Base-by-base conservation (phyloP, 192 early-diverging fungal genomes). In the Thamnidium elegans region DNA sequence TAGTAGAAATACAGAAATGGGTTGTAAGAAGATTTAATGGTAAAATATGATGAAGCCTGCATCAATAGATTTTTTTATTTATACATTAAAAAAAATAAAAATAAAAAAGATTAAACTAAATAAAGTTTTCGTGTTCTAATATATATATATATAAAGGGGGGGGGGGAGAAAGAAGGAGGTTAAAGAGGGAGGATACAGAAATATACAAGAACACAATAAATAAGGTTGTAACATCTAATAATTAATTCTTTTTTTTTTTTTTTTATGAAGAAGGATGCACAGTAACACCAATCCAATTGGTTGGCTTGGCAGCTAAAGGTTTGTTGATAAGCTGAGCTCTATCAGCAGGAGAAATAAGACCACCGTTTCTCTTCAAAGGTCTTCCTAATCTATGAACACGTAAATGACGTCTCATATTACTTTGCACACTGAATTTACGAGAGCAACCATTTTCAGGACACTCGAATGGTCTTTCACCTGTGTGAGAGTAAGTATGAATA, bases 401-500 rank as follows among this genome's bases (percentile, higher is more conserved):
- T 32, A 70, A 50, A 53, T 72, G 71, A 8, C 68, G 54, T 43
- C 75, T 62, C 63, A 72, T 61, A 54, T 77, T 72, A 39, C 58
- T 69, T 44, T 68, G 70, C 7, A 69, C 63, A 44, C 56, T 62
- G 34, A 77, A 77, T 8, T 65, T 54, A 15, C 70, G 62, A 32
- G 44, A 55, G 62, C 72, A 74, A 26, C 66, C 67, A 6, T 52
- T 44, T 62, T 69, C 67, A 19, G 79, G 72, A 51, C 85, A 86
- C 26, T 75, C 80, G 61, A 80, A 86, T 17, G 85, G 85, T 9
- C 77, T 74, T 50, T 86, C 83, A 3, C 85, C 85, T 7, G 85
- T 86, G 50, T 86, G 85, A 0, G 85, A 82, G 69, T 86, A 84
- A 5, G 78, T 71, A 58, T 86, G 85, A n/a, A 81, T 84, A 13